Percentiles rank a stretch among this genome's conserved stretches.
Evolutionary conservation across 2,329 filamentous ascomycete genomes (phyloP).

Genomic region (Monosporascus sp.): DNA sequence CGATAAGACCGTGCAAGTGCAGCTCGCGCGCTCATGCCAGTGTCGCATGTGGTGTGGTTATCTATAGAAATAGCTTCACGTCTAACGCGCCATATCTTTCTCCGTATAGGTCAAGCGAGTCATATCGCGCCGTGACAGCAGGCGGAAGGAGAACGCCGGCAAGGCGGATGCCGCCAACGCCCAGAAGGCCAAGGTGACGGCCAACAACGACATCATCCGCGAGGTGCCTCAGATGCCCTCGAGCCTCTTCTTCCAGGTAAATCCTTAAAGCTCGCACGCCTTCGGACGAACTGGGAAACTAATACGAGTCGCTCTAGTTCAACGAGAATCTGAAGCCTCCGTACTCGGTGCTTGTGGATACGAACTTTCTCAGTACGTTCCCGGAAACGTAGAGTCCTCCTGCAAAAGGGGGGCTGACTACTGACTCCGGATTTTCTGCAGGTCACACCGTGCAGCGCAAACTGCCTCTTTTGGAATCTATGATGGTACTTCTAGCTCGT

Average conservation of each 20-base stretch:
- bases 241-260: slow-evolving; percentile 73
- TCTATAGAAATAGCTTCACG: not conserved
- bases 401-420: not conserved
- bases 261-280: not conserved
- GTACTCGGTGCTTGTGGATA: slow-evolving; percentile 68
- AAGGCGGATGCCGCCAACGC: slow-evolving; percentile 55
- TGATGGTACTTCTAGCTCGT: slow-evolving; percentile 45
- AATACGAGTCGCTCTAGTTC: slow-evolving; percentile 29
- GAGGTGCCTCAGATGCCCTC: slow-evolving; percentile 80
- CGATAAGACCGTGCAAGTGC: slow-evolving; percentile 21
- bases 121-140: slow-evolving; percentile 73
- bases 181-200: slow-evolving; percentile 50
- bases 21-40: not conserved
- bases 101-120: slow-evolving; percentile 64
- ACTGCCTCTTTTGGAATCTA: slow-evolving; percentile 76
- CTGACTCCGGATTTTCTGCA: slow-evolving; percentile 79
- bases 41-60: too few relatives aligned
- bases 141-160: slow-evolving; percentile 74
- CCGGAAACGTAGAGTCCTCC: not conserved
- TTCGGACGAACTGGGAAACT: not conserved
- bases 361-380: not conserved
- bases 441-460: slow-evolving; percentile 82
- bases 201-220: slow-evolving; percentile 59
- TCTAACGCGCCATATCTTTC: not conserved
- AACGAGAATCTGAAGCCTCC: slow-evolving; percentile 83